Base-by-base conservation (phyloP, 768 basidiomycete species). In the Hypholoma sublateritium region DNA sequence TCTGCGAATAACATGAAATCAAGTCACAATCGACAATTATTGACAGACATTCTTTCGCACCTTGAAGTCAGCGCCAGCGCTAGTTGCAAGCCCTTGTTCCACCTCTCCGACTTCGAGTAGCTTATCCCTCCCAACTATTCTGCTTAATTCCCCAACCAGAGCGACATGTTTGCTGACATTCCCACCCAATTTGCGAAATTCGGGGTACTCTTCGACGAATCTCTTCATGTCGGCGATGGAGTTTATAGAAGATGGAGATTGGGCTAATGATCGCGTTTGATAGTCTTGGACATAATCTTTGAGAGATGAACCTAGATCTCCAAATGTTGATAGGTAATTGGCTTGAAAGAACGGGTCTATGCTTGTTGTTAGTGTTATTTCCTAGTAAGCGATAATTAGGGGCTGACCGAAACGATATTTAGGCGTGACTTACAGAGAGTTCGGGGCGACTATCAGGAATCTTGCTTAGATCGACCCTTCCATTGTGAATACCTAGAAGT, bases 151-250 rank as follows among this genome's bases (percentile, higher is more conserved):
- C 12, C 97, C 96, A 0, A 99, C 97, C 21, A 99, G 74, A 6
- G 96, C 93, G 19, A 98, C 97, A 66, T 98, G 97, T 73, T 98
- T 99, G 76, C 93, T 96, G 28, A 99, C 97, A 69, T 99, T 99
- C 8, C 95, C 95, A 1, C 97, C 95, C 28, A 99, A 80, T 69
- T 95, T 95, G 63, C 89, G 81, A 67, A 98, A 98, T 71, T 99
- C 97, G 1, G 97, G 97, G 72, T 96, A 99, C 65, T 98, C 95
- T 69, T 99, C 97, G 2, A 99, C 91, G 64, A 96, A 96, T 8
- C 82, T 86, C 70, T 98, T 98, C 97, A 99, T 99, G 63, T 99
- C 97, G 4, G 80, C 73, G 56, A 98, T 94, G 0, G 96, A 98
- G 66, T 95, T 95, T 60, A 99, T 96, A 21, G 89, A 79, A 1